Percentiles rank a stretch among this genome's conserved stretches.
These are phyloP conservation scores for Bipolaris bicolor DNA, from an alignment of 2,329 filamentous ascomycete genomes.

Conservation along the genomic window DNA sequence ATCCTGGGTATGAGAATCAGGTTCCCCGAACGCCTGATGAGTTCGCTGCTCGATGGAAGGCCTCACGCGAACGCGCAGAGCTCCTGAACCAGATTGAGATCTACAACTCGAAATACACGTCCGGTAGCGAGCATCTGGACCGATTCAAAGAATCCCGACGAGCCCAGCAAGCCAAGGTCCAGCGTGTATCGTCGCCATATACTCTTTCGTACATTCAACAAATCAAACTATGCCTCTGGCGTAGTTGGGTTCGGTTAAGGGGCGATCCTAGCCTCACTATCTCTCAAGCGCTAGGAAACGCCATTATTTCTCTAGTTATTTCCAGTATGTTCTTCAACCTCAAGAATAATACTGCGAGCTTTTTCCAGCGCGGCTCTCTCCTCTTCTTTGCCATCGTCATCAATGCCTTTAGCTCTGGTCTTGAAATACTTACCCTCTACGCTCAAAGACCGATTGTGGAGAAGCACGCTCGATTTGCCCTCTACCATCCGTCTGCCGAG, in stretches of 20 bases:
- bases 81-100: slow-evolving; percentile 54
- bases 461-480: slow-evolving; percentile 83
- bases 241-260: slow-evolving; percentile 76
- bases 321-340: slow-evolving; percentile 83
- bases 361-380: slow-evolving; percentile 79
- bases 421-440: slow-evolving; percentile 87
- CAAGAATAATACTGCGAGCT: slow-evolving; percentile 67
- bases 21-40: slow-evolving; percentile 52
- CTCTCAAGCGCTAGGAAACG: slow-evolving; percentile 72
- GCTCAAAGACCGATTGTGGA: slow-evolving; percentile 90
- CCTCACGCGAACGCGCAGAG: slow-evolving; percentile 56
- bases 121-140: slow-evolving; percentile 53
- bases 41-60: slow-evolving; percentile 60
- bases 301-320: slow-evolving; percentile 77
- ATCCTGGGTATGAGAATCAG: slow-evolving; percentile 45
- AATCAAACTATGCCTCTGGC: slow-evolving; percentile 77
- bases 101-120: slow-evolving; percentile 54
- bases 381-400: slow-evolving; percentile 88
- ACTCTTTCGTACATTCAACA: slow-evolving; percentile 81
- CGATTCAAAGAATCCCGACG: slow-evolving; percentile 55
- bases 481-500: slow-evolving; percentile 90
- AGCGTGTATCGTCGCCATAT: slow-evolving; percentile 75
- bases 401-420: slow-evolving; percentile 80
- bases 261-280: slow-evolving; percentile 79
- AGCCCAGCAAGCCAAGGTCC: slow-evolving; percentile 54